Base-by-base conservation (phyloP, 441 rosid genomes). In the Daphne laureola region DNA sequence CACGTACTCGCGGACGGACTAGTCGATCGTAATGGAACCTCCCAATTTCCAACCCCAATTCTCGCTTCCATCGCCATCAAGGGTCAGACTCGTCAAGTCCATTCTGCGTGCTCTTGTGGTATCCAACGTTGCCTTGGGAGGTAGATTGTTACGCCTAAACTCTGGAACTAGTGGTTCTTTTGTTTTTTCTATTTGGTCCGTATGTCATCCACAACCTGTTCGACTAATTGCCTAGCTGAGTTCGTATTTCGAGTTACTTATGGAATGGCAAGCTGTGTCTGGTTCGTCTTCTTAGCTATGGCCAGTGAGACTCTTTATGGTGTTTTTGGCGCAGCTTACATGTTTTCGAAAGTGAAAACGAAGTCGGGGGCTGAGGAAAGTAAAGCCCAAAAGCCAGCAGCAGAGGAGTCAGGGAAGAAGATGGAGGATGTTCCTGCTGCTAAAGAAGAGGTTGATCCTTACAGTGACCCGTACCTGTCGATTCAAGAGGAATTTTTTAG, bases 101-200 rank as follows among this genome's bases (percentile, higher is more conserved):
- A 57, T 79, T 13, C 83, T 94, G 96, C 85, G 98, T 18, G 35
- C 69, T 64, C 73, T 86, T 62, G 60, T 90, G 80, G 76, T 87
- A 64, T 78, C 74, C 48, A 87, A 90, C 73, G 65, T 90, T 45
- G 98, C 81, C 42, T 77, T 90, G 48, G 96, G 82, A 70, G 96
- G 94, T 90, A 49, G 12, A 27, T 14, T 31, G 23, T n/a, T 48
- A n/a, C 3, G 9, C 26, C 43, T 7, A 12, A 17, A 6, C 11
- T 17, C 18, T n/a, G 14, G 25, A 21, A 21, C 26, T 43, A 6
- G 1, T 12, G 4, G 6, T 15, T 4, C 1, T 1, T 25, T 51
- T 21, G 0, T 1, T 45, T 43, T 49, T 63, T 21, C 13, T 3
- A 41, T 65, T 58, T 50, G 45, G 74, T 16, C 0, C 54, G 36